Evolutionary conservation across 208 protist species (phyloP).

Genomic region (Naegleria lovaniensis): DNA sequence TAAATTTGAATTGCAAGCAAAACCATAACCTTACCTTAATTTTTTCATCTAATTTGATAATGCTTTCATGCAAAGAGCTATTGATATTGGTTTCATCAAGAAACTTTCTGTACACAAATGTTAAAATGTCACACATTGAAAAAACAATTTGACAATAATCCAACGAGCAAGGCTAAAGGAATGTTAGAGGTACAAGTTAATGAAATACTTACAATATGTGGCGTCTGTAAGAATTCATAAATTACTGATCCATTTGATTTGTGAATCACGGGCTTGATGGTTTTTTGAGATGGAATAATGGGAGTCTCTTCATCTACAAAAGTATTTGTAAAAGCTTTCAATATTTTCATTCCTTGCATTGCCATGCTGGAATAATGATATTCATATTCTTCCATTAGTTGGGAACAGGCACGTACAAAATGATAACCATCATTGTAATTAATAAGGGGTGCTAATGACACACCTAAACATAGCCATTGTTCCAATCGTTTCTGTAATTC

Average conservation of each 20-base stretch:
- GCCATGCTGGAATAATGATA: conserved; percentile 17
- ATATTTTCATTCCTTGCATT: conserved; percentile 26
- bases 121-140: conserved; percentile 14
- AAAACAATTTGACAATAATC: conserved; percentile 14
- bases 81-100: not conserved
- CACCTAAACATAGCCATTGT: conserved; percentile 4
- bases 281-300: not conserved
- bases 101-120: conserved; percentile 17
- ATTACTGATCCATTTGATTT: not conserved
- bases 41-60: conserved; percentile 3
- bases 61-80: not conserved
- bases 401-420: not conserved
- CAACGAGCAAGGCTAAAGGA: not conserved
- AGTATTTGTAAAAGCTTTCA: not conserved
- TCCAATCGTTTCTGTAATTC: conserved; percentile 12
- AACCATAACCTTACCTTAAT: not conserved
- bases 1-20: too few relatives aligned
- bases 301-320: not conserved
- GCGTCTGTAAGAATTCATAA: conserved; percentile 7
- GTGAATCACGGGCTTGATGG: not conserved
- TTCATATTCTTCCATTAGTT: conserved; percentile 21
- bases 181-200: not conserved
- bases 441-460: not conserved
- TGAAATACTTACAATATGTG: conserved; percentile 7
- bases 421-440: not conserved